phyloP scores from a whole-genome alignment of 139 green algal genomes.

The Helicosporidium sp. region DNA sequence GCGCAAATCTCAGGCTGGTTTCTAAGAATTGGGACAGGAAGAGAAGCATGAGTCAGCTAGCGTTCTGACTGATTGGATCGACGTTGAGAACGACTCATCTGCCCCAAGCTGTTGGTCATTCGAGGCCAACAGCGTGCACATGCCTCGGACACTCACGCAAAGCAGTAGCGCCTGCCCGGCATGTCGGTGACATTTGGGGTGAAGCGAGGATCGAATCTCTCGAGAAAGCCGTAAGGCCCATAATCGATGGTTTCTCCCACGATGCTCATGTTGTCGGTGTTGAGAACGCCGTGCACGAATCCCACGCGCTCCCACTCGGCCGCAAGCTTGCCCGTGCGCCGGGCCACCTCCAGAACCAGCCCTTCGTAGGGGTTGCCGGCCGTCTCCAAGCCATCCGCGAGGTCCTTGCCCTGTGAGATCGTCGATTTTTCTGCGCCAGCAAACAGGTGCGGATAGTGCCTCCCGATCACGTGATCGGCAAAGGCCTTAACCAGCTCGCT shows the following conservation, averaged over 20 bases:
- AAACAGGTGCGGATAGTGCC: slow-evolving; percentile 61
- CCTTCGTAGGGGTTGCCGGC: slow-evolving; percentile 25
- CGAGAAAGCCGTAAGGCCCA: slow-evolving; percentile 60
- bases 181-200: slow-evolving; percentile 87
- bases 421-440: too few species aligned
- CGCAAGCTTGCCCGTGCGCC: slow-evolving; percentile 54
- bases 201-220: slow-evolving; percentile 75
- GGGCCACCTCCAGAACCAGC: slow-evolving; percentile 38
- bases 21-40: slow-evolving; percentile 27
- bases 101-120: too few species aligned
- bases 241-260: slow-evolving; percentile 20
- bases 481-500: slow-evolving; percentile 28
- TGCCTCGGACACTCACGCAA: slow-evolving; percentile 8
- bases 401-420: too few species aligned
- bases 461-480: slow-evolving; percentile 60
- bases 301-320: slow-evolving; percentile 67
- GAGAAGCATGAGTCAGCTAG: slow-evolving; percentile 3
- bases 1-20: slow-evolving; percentile 48
- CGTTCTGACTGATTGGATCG: not conserved
- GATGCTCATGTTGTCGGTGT: slow-evolving; percentile 94
- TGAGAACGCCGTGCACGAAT: slow-evolving; percentile 82
- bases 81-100: slow-evolving; percentile 3
- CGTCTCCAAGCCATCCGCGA: too few species aligned
- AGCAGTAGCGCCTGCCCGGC: slow-evolving; percentile 20
- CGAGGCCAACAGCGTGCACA: too few species aligned